Percentiles rank a stretch among this genome's conserved stretches.
phyloP scores from a whole-genome alignment of 2,329 filamentous ascomycete genomes.

The Fusarium xyrophilum region DNA sequence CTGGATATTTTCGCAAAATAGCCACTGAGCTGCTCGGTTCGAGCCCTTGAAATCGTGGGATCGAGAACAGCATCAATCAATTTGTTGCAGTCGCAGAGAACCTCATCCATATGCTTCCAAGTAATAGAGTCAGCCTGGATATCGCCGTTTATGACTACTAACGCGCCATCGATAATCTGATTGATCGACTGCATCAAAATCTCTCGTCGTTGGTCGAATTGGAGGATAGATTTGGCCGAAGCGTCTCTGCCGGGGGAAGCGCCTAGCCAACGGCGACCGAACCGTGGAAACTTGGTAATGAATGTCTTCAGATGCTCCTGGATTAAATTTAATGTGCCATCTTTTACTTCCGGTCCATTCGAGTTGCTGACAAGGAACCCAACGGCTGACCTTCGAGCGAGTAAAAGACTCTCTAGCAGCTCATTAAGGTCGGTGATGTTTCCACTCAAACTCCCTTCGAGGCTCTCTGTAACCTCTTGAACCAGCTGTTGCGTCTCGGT shows the following conservation, averaged over 20 bases:
- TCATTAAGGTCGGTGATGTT: conserved; percentile 67
- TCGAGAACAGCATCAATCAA: conserved; percentile 62
- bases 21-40: conserved; percentile 47
- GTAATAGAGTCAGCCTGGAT: conserved; percentile 55
- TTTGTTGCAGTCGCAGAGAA: conserved; percentile 62
- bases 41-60: conserved; percentile 41
- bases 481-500: conserved; percentile 53
- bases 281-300: conserved; percentile 65
- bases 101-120: conserved; percentile 64
- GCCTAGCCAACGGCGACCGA: conserved; percentile 68
- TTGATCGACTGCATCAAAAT: conserved; percentile 59
- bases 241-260: conserved; percentile 60
- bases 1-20: conserved; percentile 74
- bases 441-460: conserved; percentile 67
- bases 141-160: conserved; percentile 62
- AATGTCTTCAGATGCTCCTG: conserved; percentile 59
- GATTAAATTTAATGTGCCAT: conserved; percentile 34
- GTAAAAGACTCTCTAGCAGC: conserved; percentile 62
- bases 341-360: conserved; percentile 19
- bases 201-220: conserved; percentile 67
- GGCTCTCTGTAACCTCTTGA: conserved; percentile 57
- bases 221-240: conserved; percentile 63
- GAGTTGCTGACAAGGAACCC: conserved; percentile 51
- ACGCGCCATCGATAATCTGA: conserved; percentile 65
- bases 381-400: conserved; percentile 62